Base-by-base conservation (phyloP, 768 basidiomycete species). In the Baorangia bicolor region DNA sequence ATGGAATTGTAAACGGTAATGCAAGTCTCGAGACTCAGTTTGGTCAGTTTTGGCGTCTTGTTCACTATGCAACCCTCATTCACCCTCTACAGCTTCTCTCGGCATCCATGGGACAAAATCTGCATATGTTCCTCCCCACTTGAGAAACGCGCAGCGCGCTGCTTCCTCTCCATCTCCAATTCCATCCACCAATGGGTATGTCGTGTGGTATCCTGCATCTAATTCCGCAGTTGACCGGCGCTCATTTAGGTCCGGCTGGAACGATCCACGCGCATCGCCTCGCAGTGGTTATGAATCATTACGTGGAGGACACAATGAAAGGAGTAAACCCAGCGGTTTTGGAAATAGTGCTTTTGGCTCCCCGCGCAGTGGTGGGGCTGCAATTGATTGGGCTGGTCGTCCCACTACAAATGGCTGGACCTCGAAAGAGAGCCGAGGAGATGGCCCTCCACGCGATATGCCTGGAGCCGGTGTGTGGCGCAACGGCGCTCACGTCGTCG, bases 111-210 rank as follows among this genome's bases (percentile, higher is more conserved):
- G 78, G 57, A 65, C 75, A 64, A 88, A 85, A 81, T 81, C 87
- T 68, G 82, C 92, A 59, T 94, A 94, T 79, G 89, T 94, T 68
- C 92, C 92, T 64, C 92, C 92, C 65, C 91, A 93, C 71, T 73
- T 91, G 81, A 90, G 92, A 81, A 82, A 79, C 75, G 73, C 80
- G 83, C 90, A 90, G 87, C 88, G 88, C 83, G 87, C 88, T 82
- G 84, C 85, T 73, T 82, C 87, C 64, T 74, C 78, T 57, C 70
- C 80, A 54, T 62, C 65, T 2, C 60, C 65, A 16, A 43, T 64
- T 37, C 64, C 68, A 61, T 64, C 70, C 46, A 50, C 63, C 57
- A 84, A 82, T 71, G 86, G 81, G 88, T 89, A 70, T 52, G 79
- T 61, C n/a, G 27, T 45, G 50, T 43, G 39, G 34, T 37, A 41